These are phyloP conservation scores for Leccinum sublutescens DNA, from an alignment of 768 basidiomycete species.

Conservation along the genomic window DNA sequence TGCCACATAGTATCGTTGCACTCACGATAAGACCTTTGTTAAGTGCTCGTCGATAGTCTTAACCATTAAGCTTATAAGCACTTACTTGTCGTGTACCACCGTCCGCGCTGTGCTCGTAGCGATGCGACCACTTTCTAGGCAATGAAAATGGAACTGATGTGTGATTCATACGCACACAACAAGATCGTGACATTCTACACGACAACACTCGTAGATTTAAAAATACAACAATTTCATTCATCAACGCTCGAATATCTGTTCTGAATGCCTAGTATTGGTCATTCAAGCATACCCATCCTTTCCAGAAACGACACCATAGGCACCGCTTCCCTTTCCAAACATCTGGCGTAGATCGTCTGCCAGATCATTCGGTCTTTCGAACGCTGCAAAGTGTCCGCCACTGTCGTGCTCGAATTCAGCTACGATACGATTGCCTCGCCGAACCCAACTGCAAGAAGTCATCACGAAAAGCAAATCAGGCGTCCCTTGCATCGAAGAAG, in stretches of 20 bases:
- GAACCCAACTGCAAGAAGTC: conserved; percentile 40
- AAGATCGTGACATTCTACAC: background rate
- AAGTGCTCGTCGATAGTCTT: no score
- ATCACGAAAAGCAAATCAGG: background rate
- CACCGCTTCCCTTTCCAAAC: conserved; percentile 53
- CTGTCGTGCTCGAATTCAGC: conserved; percentile 46
- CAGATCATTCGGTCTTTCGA: conserved; percentile 48
- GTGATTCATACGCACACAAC: background rate
- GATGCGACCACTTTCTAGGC: background rate
- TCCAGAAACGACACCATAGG: conserved; percentile 46
- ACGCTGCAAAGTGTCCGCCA: conserved; percentile 61
- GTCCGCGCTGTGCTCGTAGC: background rate
- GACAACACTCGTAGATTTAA: background rate
- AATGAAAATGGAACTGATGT: background rate
- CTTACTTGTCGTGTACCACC: no score
- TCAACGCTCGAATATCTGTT: no score
- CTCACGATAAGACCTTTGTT: background rate
- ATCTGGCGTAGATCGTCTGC: conserved; percentile 52
- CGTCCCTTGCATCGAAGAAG: background rate
- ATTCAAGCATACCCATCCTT: conserved; percentile 40
- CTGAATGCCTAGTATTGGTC: background rate
- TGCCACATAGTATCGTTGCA: background rate
- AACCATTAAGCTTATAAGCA: no score
- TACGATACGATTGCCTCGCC: conserved; percentile 38
- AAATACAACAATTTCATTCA: background rate